Evolutionary conservation across 768 basidiomycete genomes (phyloP), one percentile per base, ranked within the genome.

Genomic region (Suillus subluteus): DNA sequence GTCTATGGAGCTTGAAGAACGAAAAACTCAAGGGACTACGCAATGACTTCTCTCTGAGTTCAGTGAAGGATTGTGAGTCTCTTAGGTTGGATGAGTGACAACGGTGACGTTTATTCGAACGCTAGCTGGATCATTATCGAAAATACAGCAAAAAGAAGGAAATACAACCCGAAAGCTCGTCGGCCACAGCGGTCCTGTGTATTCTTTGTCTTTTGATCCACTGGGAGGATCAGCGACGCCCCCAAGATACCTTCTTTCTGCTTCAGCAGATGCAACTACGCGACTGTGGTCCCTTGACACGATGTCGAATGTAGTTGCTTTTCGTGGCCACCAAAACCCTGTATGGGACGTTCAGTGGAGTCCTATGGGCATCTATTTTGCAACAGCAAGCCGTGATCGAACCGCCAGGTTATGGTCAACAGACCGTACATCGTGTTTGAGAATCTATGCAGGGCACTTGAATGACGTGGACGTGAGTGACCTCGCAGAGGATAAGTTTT

Each of bases 341-440:
- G 90, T 99, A 0, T 99, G 98, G 98, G 98, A 99, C 72, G 96
- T 97, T 15, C 91, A 98, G 75, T 99, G 98, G 98, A 96, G 94
- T 73, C 97, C 98, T 12, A 90, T 95, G 83, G 96, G 98, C 5
- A 88, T 96, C n/a, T 98, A 99, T 80, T 99, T 99, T 77, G 97
- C 98, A 8, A 97, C 94, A 21, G 96, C 88, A 21, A 96, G 96
- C 72, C 82, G 98, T 63, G 98, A 99, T 78, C 82, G 94, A 66
- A 98, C 98, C 5, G 98, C 98, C 0, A 84, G 96, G 73, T 83
- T 99, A 62, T 99, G 98, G 98, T 95, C 93, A 23, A 96, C 96
- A 1, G 98, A 99, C 74, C 84, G 95, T 66, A 88, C 88, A 12
- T 88, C 90, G 7, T 92, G 95, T 66, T 75, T 99, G 64, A 82